These are phyloP conservation scores for Pleurotus ostreatus DNA, from an alignment of 768 basidiomycete genomes.

Conservation along the genomic window DNA sequence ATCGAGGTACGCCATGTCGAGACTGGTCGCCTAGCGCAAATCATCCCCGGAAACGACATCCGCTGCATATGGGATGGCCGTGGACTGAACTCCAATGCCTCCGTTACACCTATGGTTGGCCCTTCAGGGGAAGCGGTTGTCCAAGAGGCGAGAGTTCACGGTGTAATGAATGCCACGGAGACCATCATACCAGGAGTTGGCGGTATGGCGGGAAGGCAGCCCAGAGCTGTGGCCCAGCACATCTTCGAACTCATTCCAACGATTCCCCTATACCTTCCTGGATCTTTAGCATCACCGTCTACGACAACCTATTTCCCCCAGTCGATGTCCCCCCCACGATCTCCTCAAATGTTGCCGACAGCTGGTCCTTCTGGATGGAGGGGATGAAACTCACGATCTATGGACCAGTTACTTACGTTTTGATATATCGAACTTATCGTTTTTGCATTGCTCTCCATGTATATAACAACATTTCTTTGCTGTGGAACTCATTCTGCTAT, in stretches of 20 bases:
- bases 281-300: constrained; percentile 51
- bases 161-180: constrained; percentile 69
- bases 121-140: constrained; percentile 42
- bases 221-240: constrained; percentile 60
- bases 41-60: constrained; percentile 80
- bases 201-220: constrained; percentile 21
- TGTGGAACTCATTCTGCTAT: not conserved
- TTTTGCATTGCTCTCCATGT: constrained; percentile 6
- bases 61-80: constrained; percentile 92
- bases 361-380: constrained; percentile 13
- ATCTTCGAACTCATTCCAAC: constrained; percentile 80
- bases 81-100: constrained; percentile 51
- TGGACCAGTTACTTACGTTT: not conserved
- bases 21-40: constrained; percentile 79
- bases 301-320: constrained; percentile 49
- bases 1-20: constrained; percentile 88
- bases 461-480: not conserved
- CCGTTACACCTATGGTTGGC: constrained; percentile 56
- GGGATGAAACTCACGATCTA: not conserved
- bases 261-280: constrained; percentile 64
- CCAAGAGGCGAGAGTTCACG: constrained; percentile 83
- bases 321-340: constrained; percentile 51
- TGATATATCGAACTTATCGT: not conserved
- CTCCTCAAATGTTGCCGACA: constrained; percentile 39
- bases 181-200: constrained; percentile 30